phyloP scores from a whole-genome alignment of 139 green algal species.

The Coelastrella sp. region DNA sequence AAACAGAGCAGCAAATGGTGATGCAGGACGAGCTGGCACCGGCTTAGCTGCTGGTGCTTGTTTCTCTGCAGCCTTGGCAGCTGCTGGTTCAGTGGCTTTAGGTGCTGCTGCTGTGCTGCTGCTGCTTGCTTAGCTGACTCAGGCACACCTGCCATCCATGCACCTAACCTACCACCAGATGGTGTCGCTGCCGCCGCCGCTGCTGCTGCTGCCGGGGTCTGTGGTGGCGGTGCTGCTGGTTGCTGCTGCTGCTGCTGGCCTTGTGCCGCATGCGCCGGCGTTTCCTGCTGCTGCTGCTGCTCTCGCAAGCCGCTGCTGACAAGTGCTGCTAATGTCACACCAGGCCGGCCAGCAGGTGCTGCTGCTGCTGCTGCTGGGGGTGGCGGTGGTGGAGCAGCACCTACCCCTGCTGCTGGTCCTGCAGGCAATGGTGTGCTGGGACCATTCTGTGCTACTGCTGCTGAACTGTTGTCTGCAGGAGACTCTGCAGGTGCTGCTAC shows the following conservation, averaged over 20 bases:
- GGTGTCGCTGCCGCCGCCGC: conserved; percentile 20
- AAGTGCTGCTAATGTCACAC: conserved; percentile 31
- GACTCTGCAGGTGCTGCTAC: background rate
- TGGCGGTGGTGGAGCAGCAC: conserved; percentile 26
- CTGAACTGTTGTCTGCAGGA: background rate
- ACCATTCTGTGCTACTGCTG: conserved; percentile 25
- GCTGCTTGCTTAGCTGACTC: conserved; percentile 22
- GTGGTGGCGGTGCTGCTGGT: background rate
- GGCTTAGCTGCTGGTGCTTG: background rate
- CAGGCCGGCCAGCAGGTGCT: conserved; percentile 8
- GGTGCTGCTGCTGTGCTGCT: conserved; percentile 44
- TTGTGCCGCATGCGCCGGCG: conserved; percentile 4
- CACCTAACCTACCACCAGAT: conserved; percentile 27
- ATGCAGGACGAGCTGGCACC: conserved; percentile 2
- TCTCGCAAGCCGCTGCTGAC: conserved; percentile 2
- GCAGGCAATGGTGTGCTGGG: background rate
- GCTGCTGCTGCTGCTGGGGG: conserved; percentile 7
- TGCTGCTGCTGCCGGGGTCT: conserved; percentile 32
- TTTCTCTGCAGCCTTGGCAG: conserved; percentile 10
- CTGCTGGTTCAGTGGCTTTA: conserved; percentile 36
- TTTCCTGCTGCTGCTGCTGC: conserved; percentile 30
- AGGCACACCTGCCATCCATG: conserved; percentile 12
- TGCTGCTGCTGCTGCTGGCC: conserved; percentile 44
- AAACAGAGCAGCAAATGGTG: no score
- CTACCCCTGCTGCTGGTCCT: background rate